Conservation (phyloP, 2,329 filamentous ascomycete genomes). For the Myriangium duriaei region DNA sequence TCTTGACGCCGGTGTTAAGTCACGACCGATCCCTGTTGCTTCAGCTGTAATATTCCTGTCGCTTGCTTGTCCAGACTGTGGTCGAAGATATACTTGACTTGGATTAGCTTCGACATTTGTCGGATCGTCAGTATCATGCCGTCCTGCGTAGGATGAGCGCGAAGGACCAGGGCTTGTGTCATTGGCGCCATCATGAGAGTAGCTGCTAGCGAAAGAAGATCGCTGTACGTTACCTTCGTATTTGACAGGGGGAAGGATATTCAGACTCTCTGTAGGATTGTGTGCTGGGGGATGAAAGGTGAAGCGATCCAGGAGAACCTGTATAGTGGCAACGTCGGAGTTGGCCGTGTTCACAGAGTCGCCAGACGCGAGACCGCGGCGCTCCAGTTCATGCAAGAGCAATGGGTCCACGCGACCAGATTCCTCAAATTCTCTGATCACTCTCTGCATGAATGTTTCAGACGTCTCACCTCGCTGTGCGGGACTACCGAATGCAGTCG, state of each 20-base stretch:
- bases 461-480: conserved; percentile 1
- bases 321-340: conserved; percentile 23
- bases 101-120: no score
- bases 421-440: conserved; percentile 20
- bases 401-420: conserved; percentile 21
- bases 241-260: conserved; percentile 2
- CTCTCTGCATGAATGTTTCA: conserved; percentile 10
- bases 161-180: not conserved
- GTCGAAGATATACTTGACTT: no score
- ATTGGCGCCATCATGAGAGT: not conserved
- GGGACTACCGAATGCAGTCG: conserved; percentile 1
- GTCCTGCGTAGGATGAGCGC: not conserved
- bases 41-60: not conserved
- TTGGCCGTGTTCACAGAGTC: conserved; percentile 10
- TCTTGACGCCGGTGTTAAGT: conserved; percentile 3
- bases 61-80: not conserved
- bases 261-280: conserved; percentile 5
- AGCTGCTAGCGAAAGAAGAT: not conserved
- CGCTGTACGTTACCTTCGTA: not conserved
- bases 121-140: no score
- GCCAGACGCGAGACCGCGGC: conserved; percentile 19
- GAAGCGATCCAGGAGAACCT: conserved; percentile 23
- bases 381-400: conserved; percentile 22
- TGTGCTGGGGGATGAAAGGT: conserved; percentile 2
- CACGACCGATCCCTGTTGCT: conserved; percentile 8